Evolutionary conservation across 2,329 filamentous ascomycete species (phyloP).

Genomic region (Ophiostoma populinum): DNA sequence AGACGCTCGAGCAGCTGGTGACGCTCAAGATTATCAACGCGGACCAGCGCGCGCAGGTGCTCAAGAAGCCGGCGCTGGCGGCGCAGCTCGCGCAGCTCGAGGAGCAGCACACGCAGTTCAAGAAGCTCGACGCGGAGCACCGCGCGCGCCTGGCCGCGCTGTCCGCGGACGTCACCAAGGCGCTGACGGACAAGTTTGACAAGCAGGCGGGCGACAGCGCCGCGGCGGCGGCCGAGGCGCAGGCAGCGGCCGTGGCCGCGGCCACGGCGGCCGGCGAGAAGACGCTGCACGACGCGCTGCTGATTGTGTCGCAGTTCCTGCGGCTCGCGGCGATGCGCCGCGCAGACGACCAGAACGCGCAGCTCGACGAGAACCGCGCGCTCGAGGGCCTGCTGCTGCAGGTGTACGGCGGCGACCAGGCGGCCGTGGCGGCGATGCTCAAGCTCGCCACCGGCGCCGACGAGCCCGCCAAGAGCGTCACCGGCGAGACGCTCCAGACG

Average conservation of each 20-base stretch:
- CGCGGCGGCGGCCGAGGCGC: conserved; percentile 33
- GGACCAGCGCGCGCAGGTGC: conserved; percentile 61
- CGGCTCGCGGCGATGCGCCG: conserved; percentile 62
- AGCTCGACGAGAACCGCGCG: conserved; percentile 57
- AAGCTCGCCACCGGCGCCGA: conserved; percentile 59
- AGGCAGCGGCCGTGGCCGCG: conserved; percentile 34
- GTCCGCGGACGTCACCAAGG: conserved; percentile 43
- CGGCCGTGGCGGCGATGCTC: conserved; percentile 55
- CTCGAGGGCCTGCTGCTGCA: conserved; percentile 65
- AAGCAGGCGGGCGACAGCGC: conserved; percentile 32
- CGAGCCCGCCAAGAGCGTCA: conserved; percentile 48
- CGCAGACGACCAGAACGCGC: conserved; percentile 47
- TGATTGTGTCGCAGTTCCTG: conserved; percentile 63
- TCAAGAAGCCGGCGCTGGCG: conserved; percentile 60
- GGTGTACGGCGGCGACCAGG: conserved; percentile 63
- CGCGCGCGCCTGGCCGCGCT: conserved; percentile 39
- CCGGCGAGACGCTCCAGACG: conserved; percentile 45
- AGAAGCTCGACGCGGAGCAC: conserved; percentile 60
- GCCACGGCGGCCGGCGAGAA: conserved; percentile 38
- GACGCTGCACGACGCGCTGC: conserved; percentile 44
- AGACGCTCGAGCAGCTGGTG: conserved; percentile 58
- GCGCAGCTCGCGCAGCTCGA: conserved; percentile 52
- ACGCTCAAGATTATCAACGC: conserved; percentile 55
- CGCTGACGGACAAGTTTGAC: conserved; percentile 31
- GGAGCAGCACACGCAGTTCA: conserved; percentile 57